Base-by-base conservation (phyloP, 1,284 basidiomycete species). In the Ustilago loliicola region DNA sequence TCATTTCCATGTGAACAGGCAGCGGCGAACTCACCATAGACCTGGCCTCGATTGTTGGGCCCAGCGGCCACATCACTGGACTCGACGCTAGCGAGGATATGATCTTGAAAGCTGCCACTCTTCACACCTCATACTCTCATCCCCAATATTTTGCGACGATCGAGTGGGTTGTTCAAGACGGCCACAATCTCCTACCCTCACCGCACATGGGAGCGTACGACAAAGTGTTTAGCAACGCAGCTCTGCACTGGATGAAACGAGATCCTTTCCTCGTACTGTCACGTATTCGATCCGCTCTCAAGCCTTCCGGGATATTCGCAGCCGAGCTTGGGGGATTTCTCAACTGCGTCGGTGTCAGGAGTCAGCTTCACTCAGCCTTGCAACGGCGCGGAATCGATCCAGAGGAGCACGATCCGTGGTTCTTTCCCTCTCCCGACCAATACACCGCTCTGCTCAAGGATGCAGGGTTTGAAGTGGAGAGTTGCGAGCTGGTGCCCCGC, bases 141-240 rank as follows among this genome's bases (percentile, higher is more conserved):
- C 27, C 25, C 11, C 40, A 27, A 25, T 2, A 30, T 11, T 15
- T 10, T 29, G 56, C 57, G 2, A 17, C 29, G 3, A 21, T 67
- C 27, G 19, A 60, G 1, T 69, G 68, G 38, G n/a, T n/a, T 17
- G 54, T 61, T 1, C 50, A 61, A 9, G 79, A 80, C 17, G 68
- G 59, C 2, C 68, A 80, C 32, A 55, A 64, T 10, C n/a, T 29
- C 6, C 34, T 29, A 17, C 38, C 25, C 7, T 10, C 29, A 1
- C 11, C 45, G 3, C 23, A 42, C 3, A 25, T 11, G 15, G 40
- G 11, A 40, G 11, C 5, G 4, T 70, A 70, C 29, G 69, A 75
- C 45, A 77, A 77, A 27, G 75, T 80, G 1, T 80, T 80, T 27
- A 75, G 72, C 61, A 75, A 70, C 42, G 79, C 75, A 23, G 74